phyloP scores from a whole-genome alignment of 192 early-diverging fungal genomes.

The Mycoemilia scoparia region DNA sequence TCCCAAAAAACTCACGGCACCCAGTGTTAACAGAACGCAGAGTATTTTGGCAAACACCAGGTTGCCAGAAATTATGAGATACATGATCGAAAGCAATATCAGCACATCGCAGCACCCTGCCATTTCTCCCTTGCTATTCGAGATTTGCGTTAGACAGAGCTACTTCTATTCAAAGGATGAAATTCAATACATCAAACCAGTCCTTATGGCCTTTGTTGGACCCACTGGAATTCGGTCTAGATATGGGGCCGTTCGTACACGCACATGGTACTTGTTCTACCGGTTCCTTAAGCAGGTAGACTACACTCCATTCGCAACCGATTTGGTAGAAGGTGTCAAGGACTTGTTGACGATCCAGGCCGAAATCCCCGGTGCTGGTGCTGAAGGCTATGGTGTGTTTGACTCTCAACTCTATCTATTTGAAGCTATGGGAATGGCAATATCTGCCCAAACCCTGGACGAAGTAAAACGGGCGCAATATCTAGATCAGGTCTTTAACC shows the following conservation, averaged over 20 bases:
- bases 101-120: slow-evolving; percentile 12
- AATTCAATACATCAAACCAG: slow-evolving; percentile 11
- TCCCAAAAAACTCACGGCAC: too few species aligned
- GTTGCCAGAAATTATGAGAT: slow-evolving; percentile 16
- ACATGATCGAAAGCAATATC: slow-evolving; percentile 28
- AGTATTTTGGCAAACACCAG: too few species aligned
- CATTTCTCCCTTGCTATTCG: slow-evolving; percentile 18
- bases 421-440: slow-evolving; percentile 82
- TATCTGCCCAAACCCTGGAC: slow-evolving; percentile 54
- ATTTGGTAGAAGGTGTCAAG: slow-evolving; percentile 26
- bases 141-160: slow-evolving; percentile 21
- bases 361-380: slow-evolving; percentile 12
- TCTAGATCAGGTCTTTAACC: slow-evolving; percentile 50
- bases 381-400: slow-evolving; percentile 33
- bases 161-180: too few species aligned
- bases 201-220: slow-evolving; percentile 22
- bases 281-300: slow-evolving; percentile 59
- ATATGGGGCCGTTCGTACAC: slow-evolving; percentile 42
- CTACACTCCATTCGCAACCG: slow-evolving; percentile 11
- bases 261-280: slow-evolving; percentile 78
- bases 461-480: slow-evolving; percentile 47
- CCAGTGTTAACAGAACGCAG: too few species aligned
- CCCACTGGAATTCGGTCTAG: slow-evolving; percentile 54
- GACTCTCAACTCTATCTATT: slow-evolving; percentile 76
- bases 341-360: slow-evolving; percentile 56